Percentiles rank a stretch among this genome's conserved stretches.
Conservation (phyloP, 164 flowering plant genomes). For the Annona cherimola region DNA sequence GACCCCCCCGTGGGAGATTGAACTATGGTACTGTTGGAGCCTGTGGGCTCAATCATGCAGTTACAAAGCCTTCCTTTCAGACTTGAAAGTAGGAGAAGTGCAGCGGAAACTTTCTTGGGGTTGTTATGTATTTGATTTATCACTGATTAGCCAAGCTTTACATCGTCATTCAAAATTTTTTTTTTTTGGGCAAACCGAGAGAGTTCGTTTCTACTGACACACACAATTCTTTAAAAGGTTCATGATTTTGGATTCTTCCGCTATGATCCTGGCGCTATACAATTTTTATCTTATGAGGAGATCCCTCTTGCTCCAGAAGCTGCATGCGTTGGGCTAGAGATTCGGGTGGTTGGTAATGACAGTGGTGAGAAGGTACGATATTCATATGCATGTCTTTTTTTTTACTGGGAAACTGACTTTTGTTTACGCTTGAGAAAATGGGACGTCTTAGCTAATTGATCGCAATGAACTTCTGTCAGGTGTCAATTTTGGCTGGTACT, state of each 20-base stretch:
- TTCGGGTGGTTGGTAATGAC: conserved; percentile 95
- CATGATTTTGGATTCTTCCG: conserved; percentile 97
- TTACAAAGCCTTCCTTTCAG: neutral
- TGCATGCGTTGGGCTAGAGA: conserved; percentile 93
- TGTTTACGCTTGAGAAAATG: neutral
- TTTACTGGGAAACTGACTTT: too few relatives aligned
- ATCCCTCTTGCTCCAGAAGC: conserved; percentile 92
- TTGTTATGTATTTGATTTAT: neutral
- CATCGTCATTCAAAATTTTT: neutral
- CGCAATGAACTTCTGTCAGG: conserved; percentile 38
- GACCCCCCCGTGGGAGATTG: neutral
- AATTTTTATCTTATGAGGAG: conserved; percentile 79
- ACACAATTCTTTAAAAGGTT: conserved; percentile 37
- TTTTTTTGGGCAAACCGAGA: neutral
- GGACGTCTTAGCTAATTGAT: neutral
- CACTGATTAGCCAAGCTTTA: neutral
- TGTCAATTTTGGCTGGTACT: conserved; percentile 92
- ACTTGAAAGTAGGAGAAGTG: neutral
- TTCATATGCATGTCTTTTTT: neutral
- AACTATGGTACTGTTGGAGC: neutral
- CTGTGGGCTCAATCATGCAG: neutral
- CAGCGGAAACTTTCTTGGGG: neutral
- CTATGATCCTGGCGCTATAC: conserved; percentile 70
- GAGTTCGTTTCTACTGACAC: conserved; percentile 5
- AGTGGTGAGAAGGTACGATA: conserved; percentile 91